These are phyloP conservation scores for Lagenidium sp. DNA, from an alignment of 352 stramenopile genomes.

Conservation along the genomic window DNA sequence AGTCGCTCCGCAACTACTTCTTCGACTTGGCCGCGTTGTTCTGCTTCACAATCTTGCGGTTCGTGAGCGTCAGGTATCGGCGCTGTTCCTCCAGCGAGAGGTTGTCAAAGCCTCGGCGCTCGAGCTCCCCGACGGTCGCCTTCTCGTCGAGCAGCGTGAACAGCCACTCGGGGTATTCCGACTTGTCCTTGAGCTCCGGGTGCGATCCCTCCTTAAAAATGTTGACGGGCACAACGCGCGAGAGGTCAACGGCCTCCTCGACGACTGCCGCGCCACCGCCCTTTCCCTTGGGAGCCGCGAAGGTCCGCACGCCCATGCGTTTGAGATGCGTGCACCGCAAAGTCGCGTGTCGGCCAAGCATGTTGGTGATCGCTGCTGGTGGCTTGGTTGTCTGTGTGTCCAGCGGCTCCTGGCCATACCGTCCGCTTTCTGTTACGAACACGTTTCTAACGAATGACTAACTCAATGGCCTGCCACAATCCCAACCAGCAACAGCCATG, in stretches of 20 bases:
- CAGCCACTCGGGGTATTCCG: conserved; percentile 80
- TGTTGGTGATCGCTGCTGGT: conserved; percentile 14
- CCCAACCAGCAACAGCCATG: conserved; percentile 19
- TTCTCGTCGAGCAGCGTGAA: conserved; percentile 72
- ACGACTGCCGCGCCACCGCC: conserved; percentile 35
- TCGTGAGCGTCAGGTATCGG: conserved; percentile 66
- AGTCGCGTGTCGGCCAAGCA: conserved; percentile 33
- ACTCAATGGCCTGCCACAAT: too few relatives aligned
- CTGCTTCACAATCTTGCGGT: conserved; percentile 58
- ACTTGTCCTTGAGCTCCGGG: conserved; percentile 69
- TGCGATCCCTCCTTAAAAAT: conserved; percentile 81
- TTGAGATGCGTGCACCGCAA: conserved; percentile 19
- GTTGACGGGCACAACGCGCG: conserved; percentile 70
- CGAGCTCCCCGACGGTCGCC: conserved; percentile 65
- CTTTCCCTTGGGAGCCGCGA: conserved; percentile 62
- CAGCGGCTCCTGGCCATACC: too few relatives aligned
- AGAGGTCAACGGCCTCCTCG: conserved; percentile 71
- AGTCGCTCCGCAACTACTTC: conserved; percentile 40
- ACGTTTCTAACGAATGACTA: too few relatives aligned
- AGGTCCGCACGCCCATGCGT: conserved; percentile 30
- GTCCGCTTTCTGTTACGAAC: too few relatives aligned
- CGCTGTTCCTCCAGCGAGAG: conserved; percentile 68
- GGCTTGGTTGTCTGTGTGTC: too few relatives aligned
- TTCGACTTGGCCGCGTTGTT: conserved; percentile 81
- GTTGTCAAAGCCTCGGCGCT: conserved; percentile 74